Evolutionary conservation across 2,329 filamentous ascomycete genomes (phyloP).

Genomic region (Penicillium sp.): DNA sequence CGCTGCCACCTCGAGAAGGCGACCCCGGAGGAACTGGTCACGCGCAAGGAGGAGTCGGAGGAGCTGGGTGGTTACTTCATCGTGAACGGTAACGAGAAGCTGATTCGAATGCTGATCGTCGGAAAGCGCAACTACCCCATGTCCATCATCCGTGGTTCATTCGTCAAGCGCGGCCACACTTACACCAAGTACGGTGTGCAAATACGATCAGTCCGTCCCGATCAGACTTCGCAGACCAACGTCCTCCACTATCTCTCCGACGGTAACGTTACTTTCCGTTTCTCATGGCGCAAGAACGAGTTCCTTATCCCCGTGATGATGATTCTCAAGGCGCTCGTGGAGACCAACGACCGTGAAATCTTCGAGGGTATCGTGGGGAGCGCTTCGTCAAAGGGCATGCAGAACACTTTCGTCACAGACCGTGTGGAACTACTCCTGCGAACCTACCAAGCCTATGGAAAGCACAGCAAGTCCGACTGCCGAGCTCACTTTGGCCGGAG

Average conservation of each 20-base stretch:
- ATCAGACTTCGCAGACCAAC: constrained; percentile 97
- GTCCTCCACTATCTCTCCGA: constrained; percentile 94
- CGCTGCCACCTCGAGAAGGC: constrained; percentile 87
- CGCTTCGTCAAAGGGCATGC: constrained; percentile 73
- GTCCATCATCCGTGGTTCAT: constrained; percentile 89
- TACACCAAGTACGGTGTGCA: constrained; percentile 93
- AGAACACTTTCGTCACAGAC: constrained; percentile 93
- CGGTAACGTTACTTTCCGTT: constrained; percentile 94
- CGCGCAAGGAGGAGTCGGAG: constrained; percentile 91
- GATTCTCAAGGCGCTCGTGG: constrained; percentile 91
- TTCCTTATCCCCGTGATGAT: constrained; percentile 96
- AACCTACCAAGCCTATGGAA: constrained; percentile 87
- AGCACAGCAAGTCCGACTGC: constrained; percentile 82
- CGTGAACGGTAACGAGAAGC: constrained; percentile 96
- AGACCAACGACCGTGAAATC: constrained; percentile 95
- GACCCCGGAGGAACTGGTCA: constrained; percentile 79
- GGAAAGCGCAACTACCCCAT: constrained; percentile 92
- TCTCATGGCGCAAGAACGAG: constrained; percentile 97
- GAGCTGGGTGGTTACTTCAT: constrained; percentile 97
- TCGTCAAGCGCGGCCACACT: constrained; percentile 80
- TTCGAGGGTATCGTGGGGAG: constrained; percentile 90
- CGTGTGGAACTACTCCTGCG: constrained; percentile 88
- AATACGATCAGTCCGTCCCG: constrained; percentile 88
- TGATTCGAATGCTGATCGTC: constrained; percentile 89
- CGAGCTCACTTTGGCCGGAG: constrained; percentile 86